phyloP scores from a whole-genome alignment of 2,329 filamentous ascomycete species.

The Aspergillus pseudonomiae region DNA sequence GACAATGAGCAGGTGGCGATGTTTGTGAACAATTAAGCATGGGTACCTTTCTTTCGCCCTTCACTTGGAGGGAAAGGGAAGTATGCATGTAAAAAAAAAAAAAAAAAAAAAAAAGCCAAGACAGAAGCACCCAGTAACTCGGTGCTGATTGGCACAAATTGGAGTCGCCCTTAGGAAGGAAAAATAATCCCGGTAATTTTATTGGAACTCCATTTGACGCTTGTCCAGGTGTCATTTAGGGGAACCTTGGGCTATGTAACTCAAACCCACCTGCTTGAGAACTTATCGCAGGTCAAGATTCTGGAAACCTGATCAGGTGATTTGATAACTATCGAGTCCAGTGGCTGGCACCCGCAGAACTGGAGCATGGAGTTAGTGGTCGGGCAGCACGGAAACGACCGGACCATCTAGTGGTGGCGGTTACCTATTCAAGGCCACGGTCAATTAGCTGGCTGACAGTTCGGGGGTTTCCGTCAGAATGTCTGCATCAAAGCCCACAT shows the following conservation, averaged over 20 bases:
- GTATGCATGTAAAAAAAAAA: constrained; percentile 1
- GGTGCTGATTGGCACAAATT: constrained; percentile 22
- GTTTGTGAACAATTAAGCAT: too few species aligned
- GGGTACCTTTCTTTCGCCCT: too few species aligned
- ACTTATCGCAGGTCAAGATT: neutral
- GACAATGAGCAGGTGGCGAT: too few species aligned
- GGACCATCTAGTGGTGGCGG: neutral
- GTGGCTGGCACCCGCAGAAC: neutral
- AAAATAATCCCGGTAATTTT: constrained; percentile 24
- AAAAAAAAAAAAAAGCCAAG: constrained; percentile 3
- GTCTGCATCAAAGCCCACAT: neutral
- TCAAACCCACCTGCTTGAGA: neutral
- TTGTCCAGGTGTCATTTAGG: neutral
- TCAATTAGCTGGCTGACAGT: neutral
- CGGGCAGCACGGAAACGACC: neutral
- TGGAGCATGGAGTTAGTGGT: neutral
- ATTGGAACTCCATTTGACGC: constrained; percentile 27
- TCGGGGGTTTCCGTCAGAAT: neutral
- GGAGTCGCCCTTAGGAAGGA: constrained; percentile 19
- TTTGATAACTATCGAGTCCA: neutral
- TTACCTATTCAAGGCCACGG: neutral
- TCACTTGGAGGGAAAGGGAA: neutral
- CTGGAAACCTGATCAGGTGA: neutral
- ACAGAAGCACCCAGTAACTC: constrained; percentile 14
- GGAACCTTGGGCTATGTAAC: constrained; percentile 2